phyloP scores from a whole-genome alignment of 1,284 basidiomycete genomes.

The Spongispora temasekensis region DNA sequence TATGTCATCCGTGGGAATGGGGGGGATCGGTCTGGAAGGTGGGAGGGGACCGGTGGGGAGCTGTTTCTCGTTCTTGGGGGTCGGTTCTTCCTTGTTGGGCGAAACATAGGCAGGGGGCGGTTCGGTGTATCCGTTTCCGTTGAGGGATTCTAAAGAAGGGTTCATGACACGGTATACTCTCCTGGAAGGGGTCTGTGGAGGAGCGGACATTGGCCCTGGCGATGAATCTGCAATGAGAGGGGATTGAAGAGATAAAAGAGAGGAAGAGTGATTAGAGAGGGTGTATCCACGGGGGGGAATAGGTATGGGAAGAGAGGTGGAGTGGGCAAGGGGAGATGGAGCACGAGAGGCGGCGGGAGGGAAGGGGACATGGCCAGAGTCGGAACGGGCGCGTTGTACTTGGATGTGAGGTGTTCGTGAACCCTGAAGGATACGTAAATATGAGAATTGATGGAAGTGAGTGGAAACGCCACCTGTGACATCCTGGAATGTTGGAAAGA shows the following conservation, averaged over 20 bases:
- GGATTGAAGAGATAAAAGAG: conserved; percentile 12
- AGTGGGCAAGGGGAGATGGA: conserved; percentile 29
- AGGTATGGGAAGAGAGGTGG: conserved; percentile 23
- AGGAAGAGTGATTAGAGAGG: conserved; percentile 14
- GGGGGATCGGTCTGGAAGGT: conserved; percentile 22
- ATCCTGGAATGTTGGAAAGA: conserved; percentile 17
- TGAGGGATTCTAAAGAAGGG: conserved; percentile 31
- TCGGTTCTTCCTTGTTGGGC: conserved; percentile 11
- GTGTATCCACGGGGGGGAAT: conserved; percentile 20
- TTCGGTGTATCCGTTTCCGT: conserved; percentile 18
- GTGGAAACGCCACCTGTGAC: conserved; percentile 9
- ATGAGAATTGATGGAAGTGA: neutral
- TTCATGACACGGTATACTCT: conserved; percentile 44
- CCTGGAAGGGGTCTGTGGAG: conserved; percentile 37
- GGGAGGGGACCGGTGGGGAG: conserved; percentile 5
- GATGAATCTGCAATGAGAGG: conserved; percentile 4
- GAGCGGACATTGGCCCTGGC: conserved; percentile 13
- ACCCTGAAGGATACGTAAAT: conserved; percentile 7
- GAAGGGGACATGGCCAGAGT: conserved; percentile 13
- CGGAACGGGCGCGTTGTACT: conserved; percentile 23
- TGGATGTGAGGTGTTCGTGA: conserved; percentile 29
- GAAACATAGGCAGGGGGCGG: conserved; percentile 50
- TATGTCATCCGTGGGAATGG: conserved; percentile 10
- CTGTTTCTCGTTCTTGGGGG: conserved; percentile 25
- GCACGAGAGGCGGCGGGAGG: conserved; percentile 10